phyloP scores from a whole-genome alignment of 2,329 filamentous ascomycete species.

The Curvularia lunata region DNA sequence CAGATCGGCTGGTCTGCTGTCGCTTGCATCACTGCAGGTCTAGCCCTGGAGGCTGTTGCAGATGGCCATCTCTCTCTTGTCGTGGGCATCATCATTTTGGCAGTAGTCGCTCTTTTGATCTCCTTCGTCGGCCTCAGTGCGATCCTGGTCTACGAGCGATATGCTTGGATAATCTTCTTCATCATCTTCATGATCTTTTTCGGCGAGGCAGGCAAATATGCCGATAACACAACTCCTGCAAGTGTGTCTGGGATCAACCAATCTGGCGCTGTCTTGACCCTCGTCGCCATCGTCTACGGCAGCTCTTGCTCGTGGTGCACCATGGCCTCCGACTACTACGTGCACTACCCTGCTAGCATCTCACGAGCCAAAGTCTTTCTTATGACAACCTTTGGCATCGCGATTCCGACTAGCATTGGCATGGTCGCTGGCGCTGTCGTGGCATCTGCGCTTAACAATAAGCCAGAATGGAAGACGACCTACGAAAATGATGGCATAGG shows the following conservation, averaged over 20 bases:
- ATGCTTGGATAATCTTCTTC: constrained; percentile 57
- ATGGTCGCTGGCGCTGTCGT: constrained; percentile 56
- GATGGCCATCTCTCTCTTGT: constrained; percentile 53
- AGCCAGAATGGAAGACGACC: constrained; percentile 46
- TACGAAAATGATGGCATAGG: constrained; percentile 56
- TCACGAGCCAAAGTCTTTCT: constrained; percentile 50
- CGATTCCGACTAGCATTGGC: constrained; percentile 52
- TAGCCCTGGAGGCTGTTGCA: constrained; percentile 51
- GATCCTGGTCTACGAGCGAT: constrained; percentile 57
- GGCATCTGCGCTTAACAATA: constrained; percentile 44
- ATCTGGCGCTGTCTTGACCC: constrained; percentile 38
- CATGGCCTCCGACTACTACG: constrained; percentile 54
- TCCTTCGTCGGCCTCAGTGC: constrained; percentile 52
- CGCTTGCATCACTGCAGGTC: constrained; percentile 53
- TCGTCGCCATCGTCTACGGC: constrained; percentile 44
- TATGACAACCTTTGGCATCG: constrained; percentile 52
- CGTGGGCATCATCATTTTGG: constrained; percentile 54
- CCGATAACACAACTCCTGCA: constrained; percentile 48
- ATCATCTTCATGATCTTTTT: constrained; percentile 58
- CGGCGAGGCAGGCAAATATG: constrained; percentile 54
- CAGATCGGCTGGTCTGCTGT: constrained; percentile 54
- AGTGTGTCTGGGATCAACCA: constrained; percentile 43
- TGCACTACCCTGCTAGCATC: constrained; percentile 51
- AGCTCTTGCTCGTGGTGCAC: constrained; percentile 52
- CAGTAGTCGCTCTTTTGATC: constrained; percentile 46